phyloP scores from a whole-genome alignment of 2,329 filamentous ascomycete species.

The Bimuria novae-zelandiae region DNA sequence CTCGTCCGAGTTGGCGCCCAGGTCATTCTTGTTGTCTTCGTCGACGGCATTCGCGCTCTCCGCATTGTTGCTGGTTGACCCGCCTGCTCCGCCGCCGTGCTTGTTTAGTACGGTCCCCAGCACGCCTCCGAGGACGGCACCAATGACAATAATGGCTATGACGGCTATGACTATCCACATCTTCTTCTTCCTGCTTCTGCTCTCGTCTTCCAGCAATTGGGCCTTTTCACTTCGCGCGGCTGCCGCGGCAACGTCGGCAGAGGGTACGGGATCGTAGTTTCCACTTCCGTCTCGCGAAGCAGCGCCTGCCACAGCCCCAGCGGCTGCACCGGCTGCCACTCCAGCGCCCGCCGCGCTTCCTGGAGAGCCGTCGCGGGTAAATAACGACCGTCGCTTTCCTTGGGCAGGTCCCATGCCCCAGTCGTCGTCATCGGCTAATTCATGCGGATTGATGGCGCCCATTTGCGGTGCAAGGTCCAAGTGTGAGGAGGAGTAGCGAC shows the following conservation, averaged over 20 bases:
- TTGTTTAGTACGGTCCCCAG: conserved; percentile 71
- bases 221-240: conserved; percentile 60
- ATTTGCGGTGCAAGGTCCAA: conserved; percentile 38
- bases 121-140: conserved; percentile 73
- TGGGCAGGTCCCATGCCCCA: conserved; percentile 68
- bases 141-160: conserved; percentile 68
- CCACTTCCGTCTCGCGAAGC: conserved; percentile 46
- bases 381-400: conserved; percentile 61
- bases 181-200: conserved; percentile 66
- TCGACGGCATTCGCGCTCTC: conserved; percentile 52
- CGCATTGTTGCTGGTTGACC: conserved; percentile 20
- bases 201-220: conserved; percentile 66
- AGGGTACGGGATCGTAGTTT: conserved; percentile 59
- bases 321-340: conserved; percentile 46
- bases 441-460: conserved; percentile 71
- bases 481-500: conserved; percentile 56
- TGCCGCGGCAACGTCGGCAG: background rate
- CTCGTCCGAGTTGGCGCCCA: conserved; percentile 74
- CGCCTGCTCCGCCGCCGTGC: conserved; percentile 27
- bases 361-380: conserved; percentile 50
- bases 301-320: conserved; percentile 47
- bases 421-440: conserved; percentile 85
- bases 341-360: conserved; percentile 45
- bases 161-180: conserved; percentile 70
- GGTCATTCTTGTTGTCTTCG: conserved; percentile 72